Evolutionary conservation across 1,284 basidiomycete species (phyloP), one percentile per base, ranked within the genome.

Genomic region (Heimioporus punctisporus): DNA sequence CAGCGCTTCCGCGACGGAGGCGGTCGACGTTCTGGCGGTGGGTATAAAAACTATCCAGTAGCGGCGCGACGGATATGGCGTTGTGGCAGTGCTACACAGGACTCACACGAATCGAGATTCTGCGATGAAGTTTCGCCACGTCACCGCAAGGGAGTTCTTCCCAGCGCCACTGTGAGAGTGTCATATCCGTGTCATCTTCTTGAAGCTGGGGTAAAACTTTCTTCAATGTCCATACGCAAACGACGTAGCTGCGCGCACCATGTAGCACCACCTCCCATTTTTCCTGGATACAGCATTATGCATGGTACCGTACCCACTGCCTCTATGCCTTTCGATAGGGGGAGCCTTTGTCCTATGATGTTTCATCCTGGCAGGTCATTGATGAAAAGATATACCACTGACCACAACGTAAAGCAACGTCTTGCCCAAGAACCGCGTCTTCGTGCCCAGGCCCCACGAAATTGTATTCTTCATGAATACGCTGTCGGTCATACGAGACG

Each of bases 121-220:
- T 84, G 68, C 95, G 97, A 70, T 99, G 94, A 6, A 99, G 79
- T 46, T 85, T 85, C 0, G 95, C 96, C 15, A 99, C 95, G 57
- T 98, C 96, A n/a, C n/a, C 19, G 86, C 89, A 24, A 99, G 84
- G 23, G 95, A 95, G 71, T 98, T 99, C 94, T 66, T 97, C 92
- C 97, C 97, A 99, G 21, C 87, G 82, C 64, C 84, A 84, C 30
- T 77, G 74, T 7, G 55, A 64, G 15, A 74, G 72, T 17, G 77
- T 78, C 17, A 67, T 72, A 3, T 73, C 71, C 5, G 73, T 75
- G 21, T 74, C 71, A 21, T 71, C 76, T n/a, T 70, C 65, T 52
- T 74, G 64, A 17, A 76, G 71, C 48, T 72, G 69, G n/a, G 72
- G 71, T 1, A 82, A 63, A 44, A 55, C 31, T 68, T 50, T 81